Evolutionary conservation across 2,329 filamentous ascomycete species (phyloP).

Genomic region (Fusarium coffeatum): DNA sequence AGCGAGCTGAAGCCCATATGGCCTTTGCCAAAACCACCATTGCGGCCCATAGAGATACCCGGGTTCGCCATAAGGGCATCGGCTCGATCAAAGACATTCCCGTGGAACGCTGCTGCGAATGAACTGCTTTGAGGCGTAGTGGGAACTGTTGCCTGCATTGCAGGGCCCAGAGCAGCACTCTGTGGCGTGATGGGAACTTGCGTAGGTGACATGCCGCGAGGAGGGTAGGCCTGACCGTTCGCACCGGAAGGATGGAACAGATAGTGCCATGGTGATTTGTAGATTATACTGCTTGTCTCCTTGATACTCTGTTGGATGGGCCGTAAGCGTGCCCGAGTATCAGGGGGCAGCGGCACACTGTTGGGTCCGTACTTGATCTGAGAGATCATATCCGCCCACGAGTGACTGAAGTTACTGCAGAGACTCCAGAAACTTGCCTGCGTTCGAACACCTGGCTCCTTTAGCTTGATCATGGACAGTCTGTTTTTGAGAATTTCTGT

Average conservation of each 20-base stretch:
- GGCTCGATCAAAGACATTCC: slow-evolving; percentile 70
- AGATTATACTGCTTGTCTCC: slow-evolving; percentile 80
- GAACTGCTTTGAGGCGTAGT: slow-evolving; percentile 72
- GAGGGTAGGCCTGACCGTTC: slow-evolving; percentile 39
- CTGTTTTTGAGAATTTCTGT: slow-evolving; percentile 78
- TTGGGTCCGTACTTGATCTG: slow-evolving; percentile 68
- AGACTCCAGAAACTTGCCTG: slow-evolving; percentile 73
- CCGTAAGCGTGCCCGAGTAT: slow-evolving; percentile 79
- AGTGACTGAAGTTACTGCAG: slow-evolving; percentile 78
- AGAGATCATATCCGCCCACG: slow-evolving; percentile 74
- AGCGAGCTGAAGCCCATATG: slow-evolving; percentile 55
- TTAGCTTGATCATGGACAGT: slow-evolving; percentile 84
- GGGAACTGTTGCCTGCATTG: slow-evolving; percentile 88
- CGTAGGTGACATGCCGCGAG: slow-evolving; percentile 46
- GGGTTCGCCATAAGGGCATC: slow-evolving; percentile 68
- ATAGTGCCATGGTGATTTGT: slow-evolving; percentile 67
- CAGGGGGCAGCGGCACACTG: slow-evolving; percentile 66
- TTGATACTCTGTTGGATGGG: slow-evolving; percentile 87
- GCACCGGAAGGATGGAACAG: slow-evolving; percentile 47
- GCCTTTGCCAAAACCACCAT: slow-evolving; percentile 58
- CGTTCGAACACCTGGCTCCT: slow-evolving; percentile 80
- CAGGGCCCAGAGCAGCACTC: slow-evolving; percentile 88
- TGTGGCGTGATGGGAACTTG: slow-evolving; percentile 82
- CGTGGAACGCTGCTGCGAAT: slow-evolving; percentile 65
- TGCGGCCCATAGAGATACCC: slow-evolving; percentile 68